phyloP scores from a whole-genome alignment of 768 basidiomycete genomes.

The Podaxis rugospora region DNA sequence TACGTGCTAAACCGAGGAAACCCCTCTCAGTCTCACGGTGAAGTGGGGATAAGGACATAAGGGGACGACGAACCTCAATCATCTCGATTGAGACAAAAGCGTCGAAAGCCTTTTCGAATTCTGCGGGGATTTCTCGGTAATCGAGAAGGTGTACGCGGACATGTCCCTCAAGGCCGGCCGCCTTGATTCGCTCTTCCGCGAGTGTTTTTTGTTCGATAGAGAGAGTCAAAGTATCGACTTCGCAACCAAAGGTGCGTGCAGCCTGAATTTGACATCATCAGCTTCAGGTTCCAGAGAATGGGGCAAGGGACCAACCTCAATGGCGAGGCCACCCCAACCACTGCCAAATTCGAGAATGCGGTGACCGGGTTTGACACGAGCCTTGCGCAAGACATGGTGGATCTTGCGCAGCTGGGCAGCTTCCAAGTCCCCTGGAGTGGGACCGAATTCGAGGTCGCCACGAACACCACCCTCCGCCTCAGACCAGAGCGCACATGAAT shows the following conservation, averaged over 20 bases:
- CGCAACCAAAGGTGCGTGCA: conserved; percentile 66
- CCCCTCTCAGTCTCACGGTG: conserved; percentile 19
- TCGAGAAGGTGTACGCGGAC: conserved; percentile 88
- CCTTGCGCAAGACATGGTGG: conserved; percentile 71
- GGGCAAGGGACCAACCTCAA: conserved; percentile 50
- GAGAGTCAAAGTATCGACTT: conserved; percentile 86
- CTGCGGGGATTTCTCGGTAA: conserved; percentile 81
- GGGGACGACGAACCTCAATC: conserved; percentile 52
- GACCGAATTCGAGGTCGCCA: conserved; percentile 59
- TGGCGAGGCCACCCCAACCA: conserved; percentile 92
- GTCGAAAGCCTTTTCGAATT: conserved; percentile 80
- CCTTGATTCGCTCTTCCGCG: conserved; percentile 78
- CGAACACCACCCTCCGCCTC: conserved; percentile 78
- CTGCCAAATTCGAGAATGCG: conserved; percentile 87
- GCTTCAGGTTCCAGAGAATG: conserved; percentile 7
- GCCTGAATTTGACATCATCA: conserved; percentile 37
- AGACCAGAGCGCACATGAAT: conserved; percentile 83
- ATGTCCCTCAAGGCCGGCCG: conserved; percentile 61
- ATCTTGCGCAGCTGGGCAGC: conserved; percentile 83
- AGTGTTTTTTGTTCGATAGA: conserved; percentile 84
- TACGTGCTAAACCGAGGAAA: conserved; percentile 36
- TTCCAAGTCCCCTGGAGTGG: conserved; percentile 64
- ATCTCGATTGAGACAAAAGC: conserved; percentile 78
- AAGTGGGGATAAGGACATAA: conserved; percentile 34
- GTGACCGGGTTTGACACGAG: conserved; percentile 74